Percentiles rank a stretch among this genome's conserved stretches.
Conservation (phyloP, 495 filamentous ascomycete species). For the Daldinia childiae region DNA sequence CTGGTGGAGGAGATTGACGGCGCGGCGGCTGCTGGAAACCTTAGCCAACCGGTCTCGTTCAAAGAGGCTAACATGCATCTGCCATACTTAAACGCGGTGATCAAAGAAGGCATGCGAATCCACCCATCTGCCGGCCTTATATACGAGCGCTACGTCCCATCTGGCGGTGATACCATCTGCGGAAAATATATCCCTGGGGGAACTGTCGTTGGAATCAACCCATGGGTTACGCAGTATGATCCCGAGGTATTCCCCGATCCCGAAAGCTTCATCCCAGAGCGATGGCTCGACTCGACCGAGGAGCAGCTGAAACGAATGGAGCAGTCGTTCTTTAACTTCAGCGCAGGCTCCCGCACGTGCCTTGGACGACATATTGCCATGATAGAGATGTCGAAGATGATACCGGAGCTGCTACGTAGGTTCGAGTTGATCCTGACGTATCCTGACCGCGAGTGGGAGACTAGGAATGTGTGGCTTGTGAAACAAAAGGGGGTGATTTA, state of each 20-base stretch:
- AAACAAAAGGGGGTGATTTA: not conserved
- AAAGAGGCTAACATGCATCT: slow-evolving; percentile 52
- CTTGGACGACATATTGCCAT: slow-evolving; percentile 70
- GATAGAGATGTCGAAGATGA: slow-evolving; percentile 70
- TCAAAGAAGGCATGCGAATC: slow-evolving; percentile 69
- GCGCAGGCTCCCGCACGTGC: slow-evolving; percentile 66
- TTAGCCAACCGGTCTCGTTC: slow-evolving; percentile 36
- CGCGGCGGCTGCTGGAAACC: slow-evolving; percentile 43
- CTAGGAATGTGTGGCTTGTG: not conserved
- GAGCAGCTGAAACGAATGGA: slow-evolving; percentile 34
- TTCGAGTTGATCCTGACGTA: slow-evolving; percentile 19
- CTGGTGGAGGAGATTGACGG: slow-evolving; percentile 57
- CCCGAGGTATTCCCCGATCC: slow-evolving; percentile 60
- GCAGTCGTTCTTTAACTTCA: slow-evolving; percentile 56
- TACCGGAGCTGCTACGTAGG: slow-evolving; percentile 26
- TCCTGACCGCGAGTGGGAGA: not conserved
- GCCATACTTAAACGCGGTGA: slow-evolving; percentile 70
- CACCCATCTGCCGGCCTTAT: slow-evolving; percentile 62
- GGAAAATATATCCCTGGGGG: slow-evolving; percentile 61
- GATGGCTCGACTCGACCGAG: slow-evolving; percentile 54
- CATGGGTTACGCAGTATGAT: slow-evolving; percentile 64
- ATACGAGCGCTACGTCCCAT: slow-evolving; percentile 64
- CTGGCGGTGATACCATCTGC: slow-evolving; percentile 58
- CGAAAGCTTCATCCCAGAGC: slow-evolving; percentile 61
- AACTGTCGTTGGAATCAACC: slow-evolving; percentile 60